Base-by-base conservation (phyloP, 1,284 basidiomycete genomes). In the Ceratobasidium sp. region DNA sequence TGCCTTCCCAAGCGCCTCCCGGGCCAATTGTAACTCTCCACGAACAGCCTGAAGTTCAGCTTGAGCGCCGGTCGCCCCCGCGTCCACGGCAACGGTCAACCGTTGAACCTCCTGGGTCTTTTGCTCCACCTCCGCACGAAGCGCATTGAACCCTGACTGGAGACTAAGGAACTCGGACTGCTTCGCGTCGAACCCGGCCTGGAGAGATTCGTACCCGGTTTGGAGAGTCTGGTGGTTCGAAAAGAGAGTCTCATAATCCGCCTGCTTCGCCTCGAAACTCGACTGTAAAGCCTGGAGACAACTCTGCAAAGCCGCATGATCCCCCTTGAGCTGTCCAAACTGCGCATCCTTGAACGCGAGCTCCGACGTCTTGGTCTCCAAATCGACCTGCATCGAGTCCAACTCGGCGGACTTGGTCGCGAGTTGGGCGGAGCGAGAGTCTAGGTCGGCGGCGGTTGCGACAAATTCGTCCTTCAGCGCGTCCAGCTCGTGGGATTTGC, bases 401-500 rank as follows among this genome's bases (percentile, higher is more conserved):
- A 71, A 44, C 31, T 71, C 67, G 7, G 56, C 53, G 19, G 67
- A 59, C 15, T 56, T 56, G 33, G 56, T 48, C n/a, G 54, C 56
- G 45, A 71, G 67, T 22, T 71, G 36, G 29, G 56, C 44, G 9
- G 54, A 59, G 27, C 67, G 67, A 0, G 45, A 11, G 31, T 71
- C 67, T 22, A 71, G 33, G 41, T 71, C 67, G 31, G 67, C 67
- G 45, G 67, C 56, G 41, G 67, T 71, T 1, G 67, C 67, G 31
- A 71, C 67, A 33, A 71, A 71, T 50, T 71, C 67, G 45, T 71
- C 67, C 56, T 71, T 71, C 54, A 71, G 67, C 9, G 67, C 67
- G 29, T 71, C 56, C 67, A 71, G 44, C 44, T 71, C 67, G 54
- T 44, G 31, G 1, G 67, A 47, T 27, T 71, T 71, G 54, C 24